Percentiles rank a stretch among this genome's conserved stretches.
phyloP scores from a whole-genome alignment of 116 monocot species.

The Iris pallida region DNA sequence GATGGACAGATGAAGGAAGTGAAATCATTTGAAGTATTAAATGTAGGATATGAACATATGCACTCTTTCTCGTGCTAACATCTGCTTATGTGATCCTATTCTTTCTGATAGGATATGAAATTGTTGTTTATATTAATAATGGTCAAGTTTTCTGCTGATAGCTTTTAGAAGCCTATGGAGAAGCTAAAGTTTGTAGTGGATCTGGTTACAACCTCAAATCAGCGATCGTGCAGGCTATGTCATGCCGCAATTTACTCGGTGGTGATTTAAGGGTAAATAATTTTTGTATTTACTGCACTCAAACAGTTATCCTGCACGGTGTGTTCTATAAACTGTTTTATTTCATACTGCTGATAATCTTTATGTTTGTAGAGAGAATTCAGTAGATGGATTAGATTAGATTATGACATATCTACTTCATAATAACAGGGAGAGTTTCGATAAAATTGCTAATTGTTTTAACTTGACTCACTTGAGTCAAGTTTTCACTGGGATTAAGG shows the following conservation, averaged over 20 bases:
- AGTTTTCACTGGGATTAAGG: too few relatives aligned
- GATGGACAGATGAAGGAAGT: conserved; percentile 56
- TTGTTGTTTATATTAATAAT: too few relatives aligned
- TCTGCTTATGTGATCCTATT: neutral
- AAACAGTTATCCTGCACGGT: neutral
- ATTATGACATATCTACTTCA: neutral
- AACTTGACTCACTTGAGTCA: too few relatives aligned
- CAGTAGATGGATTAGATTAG: neutral
- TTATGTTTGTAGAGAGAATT: neutral
- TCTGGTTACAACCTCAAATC: conserved; percentile 58
- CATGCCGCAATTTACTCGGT: conserved; percentile 41
- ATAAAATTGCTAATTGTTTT: too few relatives aligned
- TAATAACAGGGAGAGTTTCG: neutral
- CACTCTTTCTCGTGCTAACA: neutral
- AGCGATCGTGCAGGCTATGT: conserved; percentile 71
- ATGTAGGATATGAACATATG: conserved; percentile 30
- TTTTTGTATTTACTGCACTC: neutral
- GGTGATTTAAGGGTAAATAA: conserved; percentile 48
- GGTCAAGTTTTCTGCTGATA: conserved; percentile 19
- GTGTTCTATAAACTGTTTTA: neutral
- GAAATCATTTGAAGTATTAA: conserved; percentile 34
- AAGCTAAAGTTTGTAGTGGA: conserved; percentile 75
- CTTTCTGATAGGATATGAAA: neutral
- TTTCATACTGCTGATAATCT: neutral
- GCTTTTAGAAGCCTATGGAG: conserved; percentile 50